Evolutionary conservation across 2,329 filamentous ascomycete genomes (phyloP), one percentile per base, ranked within the genome.

Genomic region (Venturiaceae sp.): DNA sequence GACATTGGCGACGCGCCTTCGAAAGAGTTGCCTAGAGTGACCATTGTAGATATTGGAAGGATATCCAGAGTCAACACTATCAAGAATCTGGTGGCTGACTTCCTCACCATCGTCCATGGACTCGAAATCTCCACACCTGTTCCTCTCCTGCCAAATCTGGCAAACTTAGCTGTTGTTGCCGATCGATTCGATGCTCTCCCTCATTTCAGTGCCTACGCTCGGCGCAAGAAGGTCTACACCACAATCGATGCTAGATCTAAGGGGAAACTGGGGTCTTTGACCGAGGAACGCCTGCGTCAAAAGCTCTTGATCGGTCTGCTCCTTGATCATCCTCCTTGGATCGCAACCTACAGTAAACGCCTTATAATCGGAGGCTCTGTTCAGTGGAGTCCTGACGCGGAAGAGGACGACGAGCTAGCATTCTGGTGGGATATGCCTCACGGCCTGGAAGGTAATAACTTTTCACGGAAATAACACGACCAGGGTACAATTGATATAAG

Each of bases 351-450:
- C 32, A 87, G 85, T 0, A 79, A 81, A 32, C 83, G 88, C 63
- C 69, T 91, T 33, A 83, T 90, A 57, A 71, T 85, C 62, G 79
- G 80, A 61, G 87, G 87, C 19, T 89, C 84, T 3, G 71, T 73
- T 52, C 78, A 79, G 61, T 84, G 85, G 84, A 74, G 68, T 32
- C 66, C 69, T 2, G 74, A 76, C 30, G 62, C 62, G 6, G 67
- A 61, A 36, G 67, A 72, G 58, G 66, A 72, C 50, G 59, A 71
- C 56, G 71, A 65, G 53, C 69, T 66, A 58, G 78, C 84, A 2
- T 74, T 82, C 13, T 91, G 87, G 87, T 90, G 86, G 85, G 82
- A 87, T 66, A 70, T 92, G 19, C 86, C 86, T 0, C 80, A 83
- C 59, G 81, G 81, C 1, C 69, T 92, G 21, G 88, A 92, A 75